Base-by-base conservation (phyloP, 768 basidiomycete species). In the Lactarius pseudohatsudake region DNA sequence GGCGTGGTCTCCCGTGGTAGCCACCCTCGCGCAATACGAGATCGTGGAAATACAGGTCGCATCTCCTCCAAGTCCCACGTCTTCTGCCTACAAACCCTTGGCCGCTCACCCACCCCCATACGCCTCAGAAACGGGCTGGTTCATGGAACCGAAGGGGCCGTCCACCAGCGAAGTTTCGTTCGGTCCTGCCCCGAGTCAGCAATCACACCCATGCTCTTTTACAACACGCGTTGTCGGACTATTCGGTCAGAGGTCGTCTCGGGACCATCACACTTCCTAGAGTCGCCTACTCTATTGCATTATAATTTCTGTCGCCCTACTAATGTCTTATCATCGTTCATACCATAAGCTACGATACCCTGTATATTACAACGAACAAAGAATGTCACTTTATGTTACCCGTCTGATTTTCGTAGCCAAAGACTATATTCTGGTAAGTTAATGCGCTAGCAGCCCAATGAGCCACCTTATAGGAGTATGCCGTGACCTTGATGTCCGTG, bases 11-110 rank as follows among this genome's bases (percentile, higher is more conserved):
- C 43, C 57, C 18, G 72, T 76, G 38, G 30, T 72, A 13, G 9
- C 45, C 18, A 61, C 64, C 2, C 71, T 75, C 32, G 65, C 71
- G 3, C 68, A 61, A 4, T 75, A 71, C 68, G 75, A 76, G 65
- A 71, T 76, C 56, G 58, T 76, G n/a, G 72, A 75, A 40, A 55
- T 76, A 64, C 57, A 59, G 57, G 43, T 76, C 67, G 41, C 32
- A 3, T 13, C 20, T 2, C 22, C 18, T 18, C 41, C 53, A 43
- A 18, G 34, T 20, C n/a, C 62, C 61, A 13, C 50, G 57, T 28
- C n/a, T 56, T 57, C 62, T 60, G 41, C 60, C 45, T 50, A 61
- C 61, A 60, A 22, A n/a, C 56, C 9, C 34, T 22, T n/a, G 30
- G 41, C 18, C 55, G 32, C 11, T 6, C 62, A 70, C n/a, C 34